Evolutionary conservation across 768 basidiomycete genomes (phyloP), one percentile per base, ranked within the genome.

Genomic region (Tricholoma terreum): DNA sequence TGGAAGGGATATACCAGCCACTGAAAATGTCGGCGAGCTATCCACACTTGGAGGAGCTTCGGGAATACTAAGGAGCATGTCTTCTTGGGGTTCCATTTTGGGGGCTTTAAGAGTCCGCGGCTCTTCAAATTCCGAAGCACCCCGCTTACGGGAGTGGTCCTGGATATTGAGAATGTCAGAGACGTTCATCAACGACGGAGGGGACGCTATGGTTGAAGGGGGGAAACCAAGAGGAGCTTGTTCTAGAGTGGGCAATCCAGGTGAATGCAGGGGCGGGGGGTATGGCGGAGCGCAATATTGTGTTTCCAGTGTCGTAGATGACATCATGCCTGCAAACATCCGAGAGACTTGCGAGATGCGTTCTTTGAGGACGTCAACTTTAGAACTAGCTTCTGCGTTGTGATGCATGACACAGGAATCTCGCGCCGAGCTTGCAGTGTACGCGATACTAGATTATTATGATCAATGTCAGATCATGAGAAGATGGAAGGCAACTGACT

Each of bases 341-440:
- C 83, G 79, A 6, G 83, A 75, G 24, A 84, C 82, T 55, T 80
- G 69, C 4, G 73, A 69, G 52, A 86, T 80, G 34, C 81, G 79
- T 65, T 78, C 77, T 65, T 74, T 83, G 63, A 86, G 76, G 57
- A 84, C 77, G 63, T 79, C 81, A 54, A 86, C 79, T 63, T 80
- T 81, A 27, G 67, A 75, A 38, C 75, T 75, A 6, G 81, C 80
- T 62, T 80, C 78, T 7, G 73, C 58, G 50, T 75, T 76, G 60
- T 81, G 78, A n/a, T 64, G 67, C 71, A 61, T 73, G 67, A 58
- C 62, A 59, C 81, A 85, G 33, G 79, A 79, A 36, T 76, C 75
- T 40, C 77, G 81, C 42, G 83, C 85, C 43, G 82, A 81, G 53
- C 79, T 75, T 36, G 85, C 84, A 14, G 84, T 84, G 54, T 81